Evolutionary conservation across 2,329 filamentous ascomycete genomes (phyloP), one percentile per base, ranked within the genome.

Genomic region (Pseudopithomyces chartarum): DNA sequence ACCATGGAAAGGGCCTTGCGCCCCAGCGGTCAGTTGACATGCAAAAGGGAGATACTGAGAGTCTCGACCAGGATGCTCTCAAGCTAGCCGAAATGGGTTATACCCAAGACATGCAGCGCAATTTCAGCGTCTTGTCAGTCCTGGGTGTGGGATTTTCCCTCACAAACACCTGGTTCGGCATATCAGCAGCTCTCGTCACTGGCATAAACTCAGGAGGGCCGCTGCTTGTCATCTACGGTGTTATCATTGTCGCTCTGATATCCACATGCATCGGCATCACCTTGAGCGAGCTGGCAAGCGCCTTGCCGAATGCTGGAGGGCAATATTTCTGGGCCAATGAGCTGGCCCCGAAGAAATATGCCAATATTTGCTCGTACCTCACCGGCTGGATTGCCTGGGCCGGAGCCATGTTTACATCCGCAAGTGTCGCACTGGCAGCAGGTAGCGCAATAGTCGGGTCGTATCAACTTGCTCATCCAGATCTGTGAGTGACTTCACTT

Each of bases 351-450:
- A 78, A 70, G 59, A 76, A 70, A 55, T 82, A 75, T 56, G 75
- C 78, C 1, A 78, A 78, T 26, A 75, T 81, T 52, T 73, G 76
- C 6, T 79, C 78, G 12, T 83, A 82, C 54, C 52, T 80, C 47
- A 82, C 79, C 1, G 81, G 80, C 1, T 84, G 79, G 76, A 78
- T 84, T 56, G 81, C 81, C 1, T 85, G 81, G 77, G 80, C 81
- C n/a, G 82, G 82, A 15, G 76, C 78, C 20, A 79, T 85, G 52
- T 85, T 84, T 59, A 84, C 82, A 7, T 80, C 75, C 61, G 82
- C 83, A 17, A 82, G 80, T 69, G 80, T 84, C 17, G 79, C 81
- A 3, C 65, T 84, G 45, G 79, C 79, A 46, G 70, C 83, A 50
- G 81, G 78, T 4, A 76, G 76, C 61, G 82, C 78, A 2, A 61